Evolutionary conservation across 108 stramenopile species (phyloP).

Genomic region (Ochromonas danica): DNA sequence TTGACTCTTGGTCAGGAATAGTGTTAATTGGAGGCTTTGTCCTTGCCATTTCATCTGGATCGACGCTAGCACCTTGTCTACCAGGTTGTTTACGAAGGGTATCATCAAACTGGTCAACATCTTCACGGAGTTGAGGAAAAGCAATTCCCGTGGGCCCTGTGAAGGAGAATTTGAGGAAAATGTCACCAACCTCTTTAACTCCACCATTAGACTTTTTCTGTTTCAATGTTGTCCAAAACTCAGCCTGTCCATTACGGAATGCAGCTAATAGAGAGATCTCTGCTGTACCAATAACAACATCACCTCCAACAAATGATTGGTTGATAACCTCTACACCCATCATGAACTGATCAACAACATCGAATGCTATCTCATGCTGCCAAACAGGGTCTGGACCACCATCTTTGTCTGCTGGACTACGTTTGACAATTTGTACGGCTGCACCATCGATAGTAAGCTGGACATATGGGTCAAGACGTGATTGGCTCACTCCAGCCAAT

Average conservation of each 20-base stretch:
- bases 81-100: constrained; percentile 25
- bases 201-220: constrained; percentile 38
- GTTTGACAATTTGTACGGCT: constrained; percentile 36
- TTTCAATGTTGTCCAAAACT: constrained; percentile 53
- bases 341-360: constrained; percentile 67
- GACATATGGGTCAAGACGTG: constrained; percentile 60
- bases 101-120: constrained; percentile 64
- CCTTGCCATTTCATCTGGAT: not conserved
- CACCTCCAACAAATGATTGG: constrained; percentile 53
- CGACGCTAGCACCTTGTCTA: not conserved
- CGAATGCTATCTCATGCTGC: constrained; percentile 41
- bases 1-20: not conserved
- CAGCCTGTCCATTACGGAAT: constrained; percentile 59
- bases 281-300: constrained; percentile 61
- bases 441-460: constrained; percentile 53
- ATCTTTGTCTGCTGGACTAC: constrained; percentile 59
- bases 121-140: constrained; percentile 66
- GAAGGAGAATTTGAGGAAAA: constrained; percentile 60
- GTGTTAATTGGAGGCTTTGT: constrained; percentile 20
- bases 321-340: constrained; percentile 65
- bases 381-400: constrained; percentile 53
- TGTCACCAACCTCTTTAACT: constrained; percentile 50
- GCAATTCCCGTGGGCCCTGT: constrained; percentile 59
- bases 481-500: not conserved
- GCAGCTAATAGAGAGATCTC: constrained; percentile 63